phyloP scores from a whole-genome alignment of 108 stramenopile species.

The Nitzschia sp. region DNA sequence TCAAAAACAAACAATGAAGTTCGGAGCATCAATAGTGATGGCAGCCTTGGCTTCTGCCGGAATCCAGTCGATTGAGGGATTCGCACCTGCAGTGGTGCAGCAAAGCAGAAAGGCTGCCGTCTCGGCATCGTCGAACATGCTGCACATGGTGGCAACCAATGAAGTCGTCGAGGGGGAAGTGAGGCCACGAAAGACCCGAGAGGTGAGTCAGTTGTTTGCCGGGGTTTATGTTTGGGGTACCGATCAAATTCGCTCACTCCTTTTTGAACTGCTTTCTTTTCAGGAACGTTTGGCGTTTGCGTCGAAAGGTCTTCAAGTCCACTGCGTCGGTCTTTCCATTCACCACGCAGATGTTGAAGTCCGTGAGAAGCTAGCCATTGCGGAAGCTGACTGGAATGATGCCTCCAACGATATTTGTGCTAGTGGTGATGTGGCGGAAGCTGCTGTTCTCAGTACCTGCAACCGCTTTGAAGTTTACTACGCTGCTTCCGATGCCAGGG shows the following conservation, averaged over 20 bases:
- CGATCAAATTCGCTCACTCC: too few relatives aligned
- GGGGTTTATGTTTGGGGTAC: too few relatives aligned
- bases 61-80: neutral
- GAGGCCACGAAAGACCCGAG: slow-evolving; percentile 41
- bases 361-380: slow-evolving; percentile 96
- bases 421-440: slow-evolving; percentile 85
- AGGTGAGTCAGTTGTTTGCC: slow-evolving; percentile 48
- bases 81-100: slow-evolving; percentile 4
- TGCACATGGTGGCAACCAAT: slow-evolving; percentile 16
- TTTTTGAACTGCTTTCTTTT: neutral
- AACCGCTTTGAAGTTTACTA: slow-evolving; percentile 99
- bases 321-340: slow-evolving; percentile 95
- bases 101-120: neutral
- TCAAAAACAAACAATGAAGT: slow-evolving; percentile 36
- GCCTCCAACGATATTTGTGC: slow-evolving; percentile 83
- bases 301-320: slow-evolving; percentile 92
- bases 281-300: slow-evolving; percentile 89
- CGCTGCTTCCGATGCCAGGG: slow-evolving; percentile 86
- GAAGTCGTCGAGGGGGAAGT: slow-evolving; percentile 11
- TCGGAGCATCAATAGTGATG: slow-evolving; percentile 22
- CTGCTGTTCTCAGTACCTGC: slow-evolving; percentile 96
- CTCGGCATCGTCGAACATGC: neutral
- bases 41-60: slow-evolving; percentile 23
- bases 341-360: slow-evolving; percentile 97
- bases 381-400: slow-evolving; percentile 93